Evolutionary conservation across 352 stramenopile species (phyloP), one percentile per base, ranked within the genome.

Genomic region (Albugo candida): DNA sequence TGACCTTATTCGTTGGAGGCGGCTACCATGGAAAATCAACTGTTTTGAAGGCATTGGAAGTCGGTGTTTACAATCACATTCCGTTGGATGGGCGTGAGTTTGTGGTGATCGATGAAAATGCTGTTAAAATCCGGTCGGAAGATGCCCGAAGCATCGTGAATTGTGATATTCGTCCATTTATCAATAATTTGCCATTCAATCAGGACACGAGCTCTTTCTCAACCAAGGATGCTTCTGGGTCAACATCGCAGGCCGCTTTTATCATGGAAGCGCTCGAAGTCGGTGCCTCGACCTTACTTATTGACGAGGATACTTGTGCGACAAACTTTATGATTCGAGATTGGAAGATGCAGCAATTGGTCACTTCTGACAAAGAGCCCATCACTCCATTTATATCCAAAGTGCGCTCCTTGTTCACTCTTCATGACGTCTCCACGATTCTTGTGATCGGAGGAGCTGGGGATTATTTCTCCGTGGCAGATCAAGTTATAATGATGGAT

Each of bases 311-410:
- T 65, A 96, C 95, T 1, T 96, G 82, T 53, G 93, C 93, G 2
- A 97, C 92, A 18, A 98, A 98, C 58, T 98, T 98, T 51, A 98
- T 98, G 93, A 96, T 97, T 45, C 77, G 94, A 19, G 94, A 98
- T 62, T 79, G 83, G 58, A 95, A 97, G 61, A 98, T 98, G 92
- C 89, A 96, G 67, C 71, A 94, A 52, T 69, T 98, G 5, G 92
- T 98, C 1, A 65, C 88, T 3, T 80, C 81, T 48, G 79, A 97
- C 42, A 97, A 97, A 56, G 94, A 98, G 58, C 94, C 94, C 1
- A 98, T 98, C 58, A 97, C 91, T 31, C 94, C 94, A 2, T 98
- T 98, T 63, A 92, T 98, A 48, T 80, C 77, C 36, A 94, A 97
- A 53, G 79, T 93, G n/a, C 82, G 85, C 24, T 86, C 87, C 16